Percentiles rank a stretch among this genome's conserved stretches.
Conservation (phyloP, 805 yeast species). For the Suhomyces sp. region DNA sequence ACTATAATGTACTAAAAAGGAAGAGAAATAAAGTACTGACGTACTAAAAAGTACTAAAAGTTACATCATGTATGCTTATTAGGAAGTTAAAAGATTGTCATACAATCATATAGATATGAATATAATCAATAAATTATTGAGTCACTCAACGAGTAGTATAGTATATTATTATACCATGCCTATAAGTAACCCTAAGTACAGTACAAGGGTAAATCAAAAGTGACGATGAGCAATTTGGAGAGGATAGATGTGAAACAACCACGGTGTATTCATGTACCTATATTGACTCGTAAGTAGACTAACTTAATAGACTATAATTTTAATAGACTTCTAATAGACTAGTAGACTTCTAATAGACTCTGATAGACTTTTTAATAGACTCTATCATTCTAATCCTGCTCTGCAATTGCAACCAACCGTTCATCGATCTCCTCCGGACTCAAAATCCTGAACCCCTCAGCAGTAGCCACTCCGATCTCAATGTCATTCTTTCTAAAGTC, state of each 20-base stretch:
- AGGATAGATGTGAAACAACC: no score
- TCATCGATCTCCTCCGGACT: constrained; percentile 90
- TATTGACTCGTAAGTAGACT: no score
- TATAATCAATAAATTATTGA: neutral
- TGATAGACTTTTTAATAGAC: no score
- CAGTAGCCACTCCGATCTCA: constrained; percentile 87
- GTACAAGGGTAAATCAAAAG: no score
- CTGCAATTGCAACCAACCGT: constrained; percentile 90
- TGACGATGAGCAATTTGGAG: no score
- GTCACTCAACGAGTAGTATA: no score
- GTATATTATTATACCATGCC: no score
- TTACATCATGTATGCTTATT: neutral
- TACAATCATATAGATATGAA: neutral
- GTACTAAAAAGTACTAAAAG: neutral
- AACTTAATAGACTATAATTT: no score
- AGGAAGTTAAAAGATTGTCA: neutral
- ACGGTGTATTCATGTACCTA: no score
- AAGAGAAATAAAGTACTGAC: neutral
- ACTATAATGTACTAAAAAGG: neutral
- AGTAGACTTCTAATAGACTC: no score
- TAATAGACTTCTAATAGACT: no score
- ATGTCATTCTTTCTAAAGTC: constrained; percentile 92
- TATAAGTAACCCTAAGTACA: no score
- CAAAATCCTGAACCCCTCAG: constrained; percentile 66
- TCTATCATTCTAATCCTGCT: constrained; percentile 70